Base-by-base conservation (phyloP, 768 basidiomycete species). In the Dentipellis sp. region DNA sequence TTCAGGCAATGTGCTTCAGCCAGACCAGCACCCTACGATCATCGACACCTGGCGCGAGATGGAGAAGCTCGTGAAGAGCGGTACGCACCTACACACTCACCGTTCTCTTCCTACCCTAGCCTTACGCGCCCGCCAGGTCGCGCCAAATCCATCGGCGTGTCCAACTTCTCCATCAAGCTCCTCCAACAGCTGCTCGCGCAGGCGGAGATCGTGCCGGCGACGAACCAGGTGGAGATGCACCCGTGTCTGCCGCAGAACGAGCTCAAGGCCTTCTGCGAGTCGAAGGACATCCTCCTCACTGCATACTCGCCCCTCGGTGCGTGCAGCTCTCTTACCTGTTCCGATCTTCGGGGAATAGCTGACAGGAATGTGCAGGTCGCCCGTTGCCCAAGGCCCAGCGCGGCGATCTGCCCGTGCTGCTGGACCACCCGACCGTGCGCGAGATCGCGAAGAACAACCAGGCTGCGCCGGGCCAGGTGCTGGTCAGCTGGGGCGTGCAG, bases 221-320 rank as follows among this genome's bases (percentile, higher is more conserved):
- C 81, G 14, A 82, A 88, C 62, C 87, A 89, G 66, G 77, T 85
- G 17, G 81, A 84, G 69, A 68, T 82, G 3, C 89, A 91, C 67
- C 87, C 87, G 4, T 86, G 83, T 68, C 76, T 86, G 57, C 77
- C 80, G 6, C 83, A 88, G 62, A 71, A 77, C 29, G 75, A 80
- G 12, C 70, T 89, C 42, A 65, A 82, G 49, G 67, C 73, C 47
- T 78, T 80, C 59, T 83, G 81, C 62, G 75, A 81, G 56, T 64
- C 68, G 10, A 74, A 80, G 50, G 80, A 78, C 29, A 83, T 90
- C 61, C 74, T 78, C 16, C 65, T 87, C 54, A 83, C 84, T 36
- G 86, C 83, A 0, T 88, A 88, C 71, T 74, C 72, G 71, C 84
- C 67, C 69, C 79, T 68, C 29, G 75, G 76, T 66, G 42, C 34